Conservation (phyloP, 2,329 filamentous ascomycete species). For the Fusarium sublunatum region DNA sequence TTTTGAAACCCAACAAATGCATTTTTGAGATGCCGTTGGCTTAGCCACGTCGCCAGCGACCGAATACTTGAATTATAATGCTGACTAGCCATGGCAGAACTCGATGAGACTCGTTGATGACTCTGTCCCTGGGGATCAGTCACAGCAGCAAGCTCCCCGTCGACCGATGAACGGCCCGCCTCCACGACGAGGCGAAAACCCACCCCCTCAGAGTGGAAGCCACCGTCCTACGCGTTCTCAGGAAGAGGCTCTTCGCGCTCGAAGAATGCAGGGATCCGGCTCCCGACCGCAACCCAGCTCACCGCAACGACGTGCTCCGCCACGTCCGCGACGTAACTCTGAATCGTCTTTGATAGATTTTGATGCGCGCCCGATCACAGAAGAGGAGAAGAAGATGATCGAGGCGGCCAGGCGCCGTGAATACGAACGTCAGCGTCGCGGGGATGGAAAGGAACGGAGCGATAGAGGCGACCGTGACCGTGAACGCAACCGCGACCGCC, state of each 20-base stretch:
- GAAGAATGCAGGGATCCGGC: constrained; percentile 53
- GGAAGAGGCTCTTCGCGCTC: constrained; percentile 70
- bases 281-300: constrained; percentile 52
- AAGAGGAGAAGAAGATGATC: constrained; percentile 60
- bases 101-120: constrained; percentile 73
- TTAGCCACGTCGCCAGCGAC: not conserved
- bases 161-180: constrained; percentile 49
- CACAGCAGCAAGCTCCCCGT: constrained; percentile 55
- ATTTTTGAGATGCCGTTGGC: not conserved
- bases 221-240: constrained; percentile 75
- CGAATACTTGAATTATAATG: not conserved
- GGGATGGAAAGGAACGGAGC: constrained; percentile 40
- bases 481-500: constrained; percentile 27
- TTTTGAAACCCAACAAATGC: not conserved
- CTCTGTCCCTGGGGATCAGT: constrained; percentile 50
- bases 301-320: constrained; percentile 43
- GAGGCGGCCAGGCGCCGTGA: constrained; percentile 50
- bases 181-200: constrained; percentile 56
- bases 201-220: constrained; percentile 54
- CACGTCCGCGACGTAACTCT: constrained; percentile 76
- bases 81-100: constrained; percentile 60
- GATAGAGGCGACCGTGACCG: constrained; percentile 53
- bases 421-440: constrained; percentile 38
- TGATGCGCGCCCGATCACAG: constrained; percentile 67
- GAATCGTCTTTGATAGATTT: constrained; percentile 77